Base-by-base conservation (phyloP, 192 early-diverging fungal genomes). In the Coemansia sp. region DNA sequence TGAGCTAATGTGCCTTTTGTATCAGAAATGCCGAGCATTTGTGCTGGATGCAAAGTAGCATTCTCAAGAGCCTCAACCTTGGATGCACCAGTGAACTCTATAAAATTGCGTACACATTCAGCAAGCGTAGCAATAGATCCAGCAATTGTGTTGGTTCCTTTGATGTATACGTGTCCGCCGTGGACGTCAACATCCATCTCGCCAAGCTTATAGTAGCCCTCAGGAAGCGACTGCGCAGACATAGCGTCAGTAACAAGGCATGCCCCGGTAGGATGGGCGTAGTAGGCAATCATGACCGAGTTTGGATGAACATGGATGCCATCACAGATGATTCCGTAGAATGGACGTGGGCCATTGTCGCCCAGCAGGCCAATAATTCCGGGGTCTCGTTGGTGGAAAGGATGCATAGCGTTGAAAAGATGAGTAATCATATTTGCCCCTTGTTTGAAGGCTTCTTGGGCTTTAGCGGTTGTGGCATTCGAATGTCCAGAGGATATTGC, bases 341-440 rank as follows among this genome's bases (percentile, higher is more conserved):
- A 93, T 26, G 93, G 91, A 42, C 90, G 87, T 0, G 85, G 81
- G 5, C 67, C 72, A 6, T 71, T 42, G 1, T 75, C 68, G 36
- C 91, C 91, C n/a, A 94, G 77, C 8, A 93, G 68, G 21, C 93
- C 93, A 59, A 93, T 86, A 54, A 92, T 76, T 48, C 92, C 93
- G 6, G 93, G 93, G 69, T 94, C 92, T 56, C 93, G 88, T 76
- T 94, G 93, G 76, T 94, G 93, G 73, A 94, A 94, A 65, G 89
- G 65, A 41, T 89, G 87, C 93, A 93, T 93, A 41, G 93, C 93
- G 65, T 94, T 94, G 78, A 93, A 94, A 54, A 94, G 74, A 68
- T 94, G 93, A 0, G 93, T 93, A 46, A 94, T 89, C 72, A 87
- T 87, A 1, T 80, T 87, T 4, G 90, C 90, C 9, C 91, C 91